Percentiles rank a stretch among this genome's conserved stretches.
Conservation (phyloP, 768 basidiomycete genomes). For the Antrodiella citrinella region DNA sequence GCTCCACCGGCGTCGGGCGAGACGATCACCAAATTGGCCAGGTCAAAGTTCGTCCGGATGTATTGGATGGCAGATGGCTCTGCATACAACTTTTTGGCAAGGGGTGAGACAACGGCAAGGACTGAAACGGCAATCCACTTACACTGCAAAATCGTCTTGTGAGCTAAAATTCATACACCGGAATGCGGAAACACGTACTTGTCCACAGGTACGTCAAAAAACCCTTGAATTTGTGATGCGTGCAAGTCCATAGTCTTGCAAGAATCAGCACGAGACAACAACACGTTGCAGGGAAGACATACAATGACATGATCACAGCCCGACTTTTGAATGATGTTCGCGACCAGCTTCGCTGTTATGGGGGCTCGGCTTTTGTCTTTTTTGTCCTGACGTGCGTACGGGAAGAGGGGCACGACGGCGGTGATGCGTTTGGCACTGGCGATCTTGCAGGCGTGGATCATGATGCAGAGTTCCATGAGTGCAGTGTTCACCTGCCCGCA, state of each 20-base stretch:
- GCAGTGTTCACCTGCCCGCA: conserved; percentile 83
- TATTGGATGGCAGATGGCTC: conserved; percentile 94
- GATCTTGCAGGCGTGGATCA: conserved; percentile 99
- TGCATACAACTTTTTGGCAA: conserved; percentile 79
- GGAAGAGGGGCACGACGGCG: conserved; percentile 95
- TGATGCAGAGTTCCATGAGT: conserved; percentile 97
- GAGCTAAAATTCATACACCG: conserved; percentile 5
- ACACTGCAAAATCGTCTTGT: conserved; percentile 30
- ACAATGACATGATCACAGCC: conserved; percentile 97
- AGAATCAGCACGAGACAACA: background rate
- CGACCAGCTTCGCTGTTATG: conserved; percentile 96
- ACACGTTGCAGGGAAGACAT: conserved; percentile 26
- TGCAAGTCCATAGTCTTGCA: conserved; percentile 95
- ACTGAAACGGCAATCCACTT: conserved; percentile 24
- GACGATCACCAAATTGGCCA: conserved; percentile 86
- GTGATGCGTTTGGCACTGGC: conserved; percentile 98
- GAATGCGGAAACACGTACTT: conserved; percentile 58
- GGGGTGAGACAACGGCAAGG: background rate
- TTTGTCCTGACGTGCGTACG: conserved; percentile 96
- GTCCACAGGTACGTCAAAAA: conserved; percentile 99
- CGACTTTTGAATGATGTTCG: conserved; percentile 91
- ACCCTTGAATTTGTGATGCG: conserved; percentile 98
- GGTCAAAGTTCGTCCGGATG: conserved; percentile 85
- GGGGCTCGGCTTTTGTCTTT: conserved; percentile 99
- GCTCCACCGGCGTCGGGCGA: conserved; percentile 98